Evolutionary conservation across 257 asterid genomes (phyloP), one percentile per base, ranked within the genome.

Genomic region (Penstemon eatonii): DNA sequence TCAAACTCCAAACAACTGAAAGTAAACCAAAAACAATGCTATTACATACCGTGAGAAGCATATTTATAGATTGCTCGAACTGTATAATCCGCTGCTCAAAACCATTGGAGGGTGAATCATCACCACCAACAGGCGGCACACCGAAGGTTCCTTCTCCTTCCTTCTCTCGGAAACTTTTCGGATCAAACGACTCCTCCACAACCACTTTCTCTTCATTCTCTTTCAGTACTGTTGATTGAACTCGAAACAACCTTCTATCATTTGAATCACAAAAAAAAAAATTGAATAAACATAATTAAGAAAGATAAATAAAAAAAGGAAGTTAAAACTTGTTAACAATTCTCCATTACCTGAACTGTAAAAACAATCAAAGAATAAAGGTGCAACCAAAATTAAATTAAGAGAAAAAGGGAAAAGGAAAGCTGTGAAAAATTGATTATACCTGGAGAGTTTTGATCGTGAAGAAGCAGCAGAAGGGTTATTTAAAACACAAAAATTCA

Each of bases 21-120:
- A 25, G 2, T 25, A 25, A 65, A 33, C 19, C 10, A 33, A 25
- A 49, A 54, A 41, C n/a, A 68, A 65, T 13, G 45, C 1, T 43
- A 53, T 68, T 25, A 51, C 73, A 7, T 86, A 89, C 97, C 67
- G 96, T 94, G 62, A 94, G 96, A 53, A 91, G 72, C 56, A 91
- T 79, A 82, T 94, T 94, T 53, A 89, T 60, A n/a, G 97, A 91
- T 67, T 91, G 99, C 83, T 94, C 99, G 43, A 87, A 2, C 81
- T 91, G 91, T 70, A 91, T 75, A 62, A 81, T 68, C 92, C 84
- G 81, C 72, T 81, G 86, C 73, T 89, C 93, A 11, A 78, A 66
- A 78, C 79, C 89, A 76, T 74, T 80, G 38, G 92, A 25, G 33
- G 33, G 33, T 1, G 33, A 25, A 25, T 2, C 33, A 25, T 25